phyloP scores from a whole-genome alignment of 306 rosid species.

The Vicia sativa region DNA sequence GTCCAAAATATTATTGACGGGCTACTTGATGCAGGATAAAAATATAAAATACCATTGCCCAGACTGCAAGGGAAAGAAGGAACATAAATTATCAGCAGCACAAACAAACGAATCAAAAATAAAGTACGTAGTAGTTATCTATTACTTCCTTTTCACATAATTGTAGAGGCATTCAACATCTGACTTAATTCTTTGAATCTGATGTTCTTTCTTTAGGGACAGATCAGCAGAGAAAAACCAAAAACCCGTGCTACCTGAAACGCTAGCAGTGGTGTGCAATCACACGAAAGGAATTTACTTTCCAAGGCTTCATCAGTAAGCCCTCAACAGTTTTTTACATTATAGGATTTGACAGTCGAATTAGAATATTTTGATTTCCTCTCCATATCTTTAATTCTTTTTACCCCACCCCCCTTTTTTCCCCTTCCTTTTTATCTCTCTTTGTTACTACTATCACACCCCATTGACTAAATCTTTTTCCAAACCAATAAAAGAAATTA shows the following conservation, averaged over 20 bases:
- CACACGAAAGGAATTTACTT: conserved; percentile 78
- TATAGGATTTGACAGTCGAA: conserved; percentile 12
- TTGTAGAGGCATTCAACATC: conserved; percentile 13
- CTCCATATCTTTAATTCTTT: not conserved
- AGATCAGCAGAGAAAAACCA: conserved; percentile 48
- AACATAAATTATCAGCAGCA: conserved; percentile 44
- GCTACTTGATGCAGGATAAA: conserved; percentile 60
- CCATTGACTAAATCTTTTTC: not conserved
- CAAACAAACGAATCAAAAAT: conserved; percentile 47
- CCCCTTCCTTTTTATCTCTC: not conserved
- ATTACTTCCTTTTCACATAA: conserved; percentile 24
- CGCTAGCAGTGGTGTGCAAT: conserved; percentile 80
- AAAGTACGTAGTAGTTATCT: conserved; percentile 49
- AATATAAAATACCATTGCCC: conserved; percentile 78
- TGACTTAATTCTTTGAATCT: conserved; percentile 37
- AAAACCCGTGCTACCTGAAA: conserved; percentile 55
- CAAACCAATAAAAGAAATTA: not conserved
- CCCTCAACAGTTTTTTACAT: conserved; percentile 28
- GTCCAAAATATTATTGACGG: conserved; percentile 30
- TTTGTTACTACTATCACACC: not conserved
- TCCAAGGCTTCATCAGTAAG: conserved; percentile 80
- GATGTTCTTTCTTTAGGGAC: conserved; percentile 40
- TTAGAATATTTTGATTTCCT: conserved; percentile 22
- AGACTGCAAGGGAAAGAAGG: conserved; percentile 67
- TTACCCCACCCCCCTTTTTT: not conserved